A percentile compares a stretch with the other conserved stretches of the same genome.
Conservation (phyloP, 495 filamentous ascomycete species). For the Penicillium macrosclerotiorum region DNA sequence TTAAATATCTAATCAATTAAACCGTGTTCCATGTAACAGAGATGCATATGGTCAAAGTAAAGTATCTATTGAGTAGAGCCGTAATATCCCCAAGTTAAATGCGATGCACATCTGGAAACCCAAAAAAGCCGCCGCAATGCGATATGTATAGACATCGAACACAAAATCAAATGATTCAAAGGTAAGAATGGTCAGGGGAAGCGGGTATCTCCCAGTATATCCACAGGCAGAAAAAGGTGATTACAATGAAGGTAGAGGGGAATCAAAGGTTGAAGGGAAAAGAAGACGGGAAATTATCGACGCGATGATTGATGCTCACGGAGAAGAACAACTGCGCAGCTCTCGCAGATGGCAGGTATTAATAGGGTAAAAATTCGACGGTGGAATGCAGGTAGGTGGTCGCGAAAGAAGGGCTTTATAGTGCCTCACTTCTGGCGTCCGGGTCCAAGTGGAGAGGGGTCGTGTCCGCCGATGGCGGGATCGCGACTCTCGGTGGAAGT, state of each 20-base stretch:
- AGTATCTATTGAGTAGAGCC: constrained; percentile 27
- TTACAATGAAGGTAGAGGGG: constrained; percentile 30
- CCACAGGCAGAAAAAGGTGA: constrained; percentile 12
- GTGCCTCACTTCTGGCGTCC: background rate
- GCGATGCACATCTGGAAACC: constrained; percentile 29
- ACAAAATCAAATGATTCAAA: background rate
- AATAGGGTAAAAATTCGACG: constrained; percentile 12
- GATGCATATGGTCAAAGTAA: background rate
- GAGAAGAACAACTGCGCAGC: too few species aligned
- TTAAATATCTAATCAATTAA: too few species aligned
- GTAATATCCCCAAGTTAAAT: constrained; percentile 18
- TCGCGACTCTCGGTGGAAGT: constrained; percentile 23
- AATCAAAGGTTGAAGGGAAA: constrained; percentile 9
- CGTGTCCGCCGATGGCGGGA: constrained; percentile 20
- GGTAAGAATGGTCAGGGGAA: background rate
- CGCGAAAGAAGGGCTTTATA: background rate
- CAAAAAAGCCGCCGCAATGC: constrained; percentile 26
- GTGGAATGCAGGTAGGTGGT: constrained; percentile 21
- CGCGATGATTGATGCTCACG: too few species aligned
- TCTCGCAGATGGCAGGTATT: constrained; percentile 5
- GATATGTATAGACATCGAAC: constrained; percentile 17
- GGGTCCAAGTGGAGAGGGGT: background rate
- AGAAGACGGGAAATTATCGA: background rate
- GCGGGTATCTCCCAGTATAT: too few species aligned
- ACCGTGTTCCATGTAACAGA: too few species aligned